Conservation (phyloP, 352 stramenopile species). For the Globisporangium cederbergense region DNA sequence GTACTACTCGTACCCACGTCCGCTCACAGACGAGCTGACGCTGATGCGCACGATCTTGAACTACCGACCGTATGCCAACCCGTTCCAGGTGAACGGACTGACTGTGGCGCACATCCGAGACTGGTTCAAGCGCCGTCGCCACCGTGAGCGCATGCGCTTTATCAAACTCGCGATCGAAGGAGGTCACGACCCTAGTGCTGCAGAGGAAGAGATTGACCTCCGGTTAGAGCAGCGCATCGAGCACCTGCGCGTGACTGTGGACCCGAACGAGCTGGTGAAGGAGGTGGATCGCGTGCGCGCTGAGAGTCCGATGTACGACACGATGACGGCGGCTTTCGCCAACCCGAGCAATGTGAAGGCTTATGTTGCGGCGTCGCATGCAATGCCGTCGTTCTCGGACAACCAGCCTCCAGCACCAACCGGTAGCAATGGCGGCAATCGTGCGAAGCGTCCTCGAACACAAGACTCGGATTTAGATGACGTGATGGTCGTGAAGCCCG, state of each 20-base stretch:
- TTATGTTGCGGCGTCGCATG: constrained; percentile 54
- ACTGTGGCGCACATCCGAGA: constrained; percentile 72
- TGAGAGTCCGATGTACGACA: constrained; percentile 63
- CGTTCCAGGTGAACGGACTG: constrained; percentile 53
- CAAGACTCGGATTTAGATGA: constrained; percentile 68
- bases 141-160: constrained; percentile 75
- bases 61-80: constrained; percentile 73
- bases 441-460: constrained; percentile 53
- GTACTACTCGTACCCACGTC: constrained; percentile 80
- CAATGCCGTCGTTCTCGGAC: constrained; percentile 44
- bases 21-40: constrained; percentile 74
- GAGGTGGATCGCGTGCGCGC: constrained; percentile 69
- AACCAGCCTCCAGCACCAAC: constrained; percentile 18
- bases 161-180: constrained; percentile 70
- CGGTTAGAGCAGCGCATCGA: constrained; percentile 79
- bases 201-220: constrained; percentile 75
- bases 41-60: constrained; percentile 84
- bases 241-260: constrained; percentile 54
- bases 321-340: constrained; percentile 62
- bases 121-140: constrained; percentile 83
- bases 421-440: constrained; percentile 9
- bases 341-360: constrained; percentile 50
- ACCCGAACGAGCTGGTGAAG: constrained; percentile 79
- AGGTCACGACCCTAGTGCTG: constrained; percentile 47
- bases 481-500: constrained; percentile 61